Conservation (phyloP, 2,329 filamentous ascomycete genomes). For the Pseudogymnoascus sp. region DNA sequence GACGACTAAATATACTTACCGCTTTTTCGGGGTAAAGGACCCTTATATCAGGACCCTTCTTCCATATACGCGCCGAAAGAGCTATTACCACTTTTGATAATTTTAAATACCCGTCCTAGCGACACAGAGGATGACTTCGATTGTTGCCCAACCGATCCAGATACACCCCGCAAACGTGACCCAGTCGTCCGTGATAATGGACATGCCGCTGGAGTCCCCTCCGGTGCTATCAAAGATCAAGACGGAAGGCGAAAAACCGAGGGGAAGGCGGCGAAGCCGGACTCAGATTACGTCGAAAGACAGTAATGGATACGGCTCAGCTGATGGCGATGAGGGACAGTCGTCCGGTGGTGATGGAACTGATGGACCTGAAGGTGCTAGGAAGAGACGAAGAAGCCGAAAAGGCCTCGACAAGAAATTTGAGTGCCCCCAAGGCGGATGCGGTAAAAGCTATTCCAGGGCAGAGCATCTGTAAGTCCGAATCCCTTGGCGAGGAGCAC, state of each 20-base stretch:
- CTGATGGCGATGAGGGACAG: conserved; percentile 21
- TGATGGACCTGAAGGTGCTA: conserved; percentile 12
- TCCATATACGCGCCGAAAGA: neutral
- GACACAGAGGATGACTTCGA: conserved; percentile 1
- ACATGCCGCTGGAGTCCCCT: conserved; percentile 13
- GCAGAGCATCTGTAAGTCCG: conserved; percentile 79
- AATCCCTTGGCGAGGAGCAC: conserved; percentile 14
- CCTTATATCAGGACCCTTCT: neutral
- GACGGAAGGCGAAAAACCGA: conserved; percentile 22
- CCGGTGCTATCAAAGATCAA: conserved; percentile 19
- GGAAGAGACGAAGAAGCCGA: conserved; percentile 60
- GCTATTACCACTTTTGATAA: neutral
- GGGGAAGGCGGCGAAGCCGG: conserved; percentile 26
- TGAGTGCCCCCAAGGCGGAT: conserved; percentile 75
- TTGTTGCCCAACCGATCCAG: conserved; percentile 3
- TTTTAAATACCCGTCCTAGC: neutral
- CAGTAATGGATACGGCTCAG: conserved; percentile 19
- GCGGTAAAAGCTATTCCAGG: conserved; percentile 91
- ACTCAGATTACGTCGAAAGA: conserved; percentile 19
- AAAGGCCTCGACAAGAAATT: conserved; percentile 76
- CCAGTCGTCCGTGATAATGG: neutral
- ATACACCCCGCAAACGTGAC: neutral
- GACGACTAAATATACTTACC: neutral
- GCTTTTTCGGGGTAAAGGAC: neutral
- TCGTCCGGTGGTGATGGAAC: conserved; percentile 27